Evolutionary conservation across 164 flowering plant genomes (phyloP).

Genomic region (Aristolochia fimbriata): DNA sequence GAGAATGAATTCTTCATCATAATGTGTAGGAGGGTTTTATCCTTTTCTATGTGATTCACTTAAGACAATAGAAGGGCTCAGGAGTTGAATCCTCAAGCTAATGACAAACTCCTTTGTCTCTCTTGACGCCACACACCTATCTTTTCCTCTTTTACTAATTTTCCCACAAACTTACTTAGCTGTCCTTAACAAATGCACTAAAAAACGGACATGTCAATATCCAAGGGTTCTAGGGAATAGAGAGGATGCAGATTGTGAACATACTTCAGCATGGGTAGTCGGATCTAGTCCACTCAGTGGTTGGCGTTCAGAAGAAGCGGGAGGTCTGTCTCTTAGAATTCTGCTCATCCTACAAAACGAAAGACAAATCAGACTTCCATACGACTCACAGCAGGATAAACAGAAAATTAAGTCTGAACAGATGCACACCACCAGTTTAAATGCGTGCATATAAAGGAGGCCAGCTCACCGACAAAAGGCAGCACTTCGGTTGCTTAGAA

Average conservation of each 20-base stretch:
- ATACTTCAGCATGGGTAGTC: conserved; percentile 85
- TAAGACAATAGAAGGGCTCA: too few species aligned
- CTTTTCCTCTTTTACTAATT: too few species aligned
- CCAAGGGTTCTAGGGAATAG: background rate
- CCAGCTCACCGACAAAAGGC: conserved; percentile 61
- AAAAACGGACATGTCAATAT: too few species aligned
- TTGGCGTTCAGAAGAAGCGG: conserved; percentile 65
- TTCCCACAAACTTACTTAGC: too few species aligned
- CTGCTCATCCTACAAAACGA: conserved; percentile 49
- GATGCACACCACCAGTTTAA: background rate
- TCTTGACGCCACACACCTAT: too few species aligned
- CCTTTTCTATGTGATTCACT: too few species aligned
- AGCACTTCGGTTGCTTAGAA: conserved; percentile 69
- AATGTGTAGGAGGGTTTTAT: too few species aligned
- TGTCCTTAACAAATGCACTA: too few species aligned
- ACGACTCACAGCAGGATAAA: background rate
- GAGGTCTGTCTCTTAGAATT: conserved; percentile 47
- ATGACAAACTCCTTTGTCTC: too few species aligned
- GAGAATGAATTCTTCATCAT: too few species aligned
- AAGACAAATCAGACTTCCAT: background rate
- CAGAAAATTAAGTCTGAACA: background rate
- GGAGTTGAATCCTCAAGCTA: too few species aligned
- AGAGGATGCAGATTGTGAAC: background rate
- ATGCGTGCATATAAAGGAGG: background rate
- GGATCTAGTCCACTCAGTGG: conserved; percentile 89